These are phyloP conservation scores for Gracilaria domingensis DNA, from an alignment of 23 red algal species.

Conservation along the genomic window DNA sequence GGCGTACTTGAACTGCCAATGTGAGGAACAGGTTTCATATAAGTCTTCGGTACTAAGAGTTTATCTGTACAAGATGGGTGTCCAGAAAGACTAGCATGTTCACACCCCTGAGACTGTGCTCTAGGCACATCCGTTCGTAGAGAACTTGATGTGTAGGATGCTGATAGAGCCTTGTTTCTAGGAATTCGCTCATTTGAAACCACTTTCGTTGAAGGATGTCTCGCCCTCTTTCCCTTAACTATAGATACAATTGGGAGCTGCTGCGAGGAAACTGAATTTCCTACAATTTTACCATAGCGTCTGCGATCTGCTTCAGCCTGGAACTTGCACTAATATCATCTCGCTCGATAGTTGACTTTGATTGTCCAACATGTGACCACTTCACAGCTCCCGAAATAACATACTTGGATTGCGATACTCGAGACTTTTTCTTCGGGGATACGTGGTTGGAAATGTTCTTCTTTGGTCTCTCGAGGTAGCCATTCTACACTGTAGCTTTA, in stretches of 20 bases:
- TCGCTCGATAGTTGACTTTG: not conserved
- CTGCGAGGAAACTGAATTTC: not conserved
- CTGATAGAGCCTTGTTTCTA: constrained; percentile 3
- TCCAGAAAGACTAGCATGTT: not conserved
- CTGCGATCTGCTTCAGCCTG: not conserved
- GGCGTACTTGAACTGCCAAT: not conserved
- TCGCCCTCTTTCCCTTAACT: not conserved
- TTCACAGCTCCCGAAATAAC: not conserved
- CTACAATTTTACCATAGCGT: not conserved
- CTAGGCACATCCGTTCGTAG: not conserved
- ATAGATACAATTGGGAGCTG: not conserved
- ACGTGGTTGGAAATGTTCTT: not conserved
- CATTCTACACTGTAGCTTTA: not conserved
- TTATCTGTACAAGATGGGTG: not conserved
- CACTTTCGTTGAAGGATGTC: constrained; percentile 26
- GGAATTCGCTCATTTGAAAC: constrained; percentile 23
- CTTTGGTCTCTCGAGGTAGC: not conserved
- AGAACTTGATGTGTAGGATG: not conserved
- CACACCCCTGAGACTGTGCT: not conserved
- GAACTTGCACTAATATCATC: not conserved
- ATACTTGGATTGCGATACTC: not conserved
- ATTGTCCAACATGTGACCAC: not conserved
- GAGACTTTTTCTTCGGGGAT: not conserved
- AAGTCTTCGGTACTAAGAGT: not conserved
- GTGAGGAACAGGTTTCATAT: not conserved